These are phyloP conservation scores for Coprinopsis sp. DNA, from an alignment of 768 basidiomycete genomes.

Conservation along the genomic window DNA sequence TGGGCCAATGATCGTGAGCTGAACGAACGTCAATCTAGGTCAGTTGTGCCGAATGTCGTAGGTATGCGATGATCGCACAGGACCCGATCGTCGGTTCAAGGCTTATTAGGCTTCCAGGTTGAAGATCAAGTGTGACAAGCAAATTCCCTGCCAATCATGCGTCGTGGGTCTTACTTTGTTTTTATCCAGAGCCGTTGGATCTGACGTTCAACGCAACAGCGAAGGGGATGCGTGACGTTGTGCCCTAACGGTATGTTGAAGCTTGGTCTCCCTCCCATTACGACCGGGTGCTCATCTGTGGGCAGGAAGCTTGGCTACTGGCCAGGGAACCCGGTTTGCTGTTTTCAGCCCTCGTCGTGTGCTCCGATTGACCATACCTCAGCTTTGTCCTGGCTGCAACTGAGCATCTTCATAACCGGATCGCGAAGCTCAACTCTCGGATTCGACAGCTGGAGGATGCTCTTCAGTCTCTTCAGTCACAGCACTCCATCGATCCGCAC, in stretches of 20 bases:
- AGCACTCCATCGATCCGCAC: conserved; percentile 50
- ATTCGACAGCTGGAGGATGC: conserved; percentile 62
- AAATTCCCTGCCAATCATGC: conserved; percentile 75
- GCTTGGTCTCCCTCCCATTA: not conserved
- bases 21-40: conserved; percentile 35
- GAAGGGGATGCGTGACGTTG: conserved; percentile 63
- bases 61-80: conserved; percentile 58
- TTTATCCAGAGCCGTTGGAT: not conserved
- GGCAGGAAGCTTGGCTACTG: conserved; percentile 69
- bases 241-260: conserved; percentile 61
- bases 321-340: conserved; percentile 63
- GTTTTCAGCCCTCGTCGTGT: not conserved
- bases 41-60: conserved; percentile 75
- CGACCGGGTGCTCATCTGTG: conserved; percentile 4
- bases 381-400: conserved; percentile 62
- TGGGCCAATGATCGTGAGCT: conserved; percentile 7
- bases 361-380: conserved; percentile 1
- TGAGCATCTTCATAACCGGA: conserved; percentile 58
- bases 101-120: conserved; percentile 36
- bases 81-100: conserved; percentile 9
- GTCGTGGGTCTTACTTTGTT: conserved; percentile 37
- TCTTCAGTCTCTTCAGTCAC: conserved; percentile 43
- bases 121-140: conserved; percentile 82
- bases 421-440: conserved; percentile 47
- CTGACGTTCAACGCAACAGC: conserved; percentile 24